Percentiles rank a stretch among this genome's conserved stretches.
These are phyloP conservation scores for Gracilaria gracilis DNA, from an alignment of 23 red algal genomes.

Conservation along the genomic window DNA sequence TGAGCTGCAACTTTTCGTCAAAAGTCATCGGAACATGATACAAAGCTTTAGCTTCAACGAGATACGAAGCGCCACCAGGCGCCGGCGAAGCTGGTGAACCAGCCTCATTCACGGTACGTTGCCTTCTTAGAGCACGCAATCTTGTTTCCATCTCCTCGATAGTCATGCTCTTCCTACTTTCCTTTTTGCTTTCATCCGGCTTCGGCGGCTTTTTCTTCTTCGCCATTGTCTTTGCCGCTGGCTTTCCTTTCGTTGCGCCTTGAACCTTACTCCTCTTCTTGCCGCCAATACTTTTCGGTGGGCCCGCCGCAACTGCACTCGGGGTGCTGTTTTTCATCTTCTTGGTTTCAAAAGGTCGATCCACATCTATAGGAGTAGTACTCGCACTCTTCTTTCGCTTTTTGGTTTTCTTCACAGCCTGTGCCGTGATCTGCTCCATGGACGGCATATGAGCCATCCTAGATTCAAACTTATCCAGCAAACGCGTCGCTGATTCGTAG, in stretches of 20 bases:
- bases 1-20: constrained; percentile 82
- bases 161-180: constrained; percentile 41
- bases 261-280: constrained; percentile 45
- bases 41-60: constrained; percentile 70
- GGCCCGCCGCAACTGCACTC: constrained; percentile 7
- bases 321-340: constrained; percentile 33
- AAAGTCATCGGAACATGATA: constrained; percentile 79
- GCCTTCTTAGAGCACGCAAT: constrained; percentile 46
- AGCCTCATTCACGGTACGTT: constrained; percentile 43
- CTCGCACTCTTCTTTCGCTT: constrained; percentile 58
- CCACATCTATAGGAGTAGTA: background rate
- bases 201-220: constrained; percentile 45
- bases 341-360: constrained; percentile 3
- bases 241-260: constrained; percentile 17
- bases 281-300: background rate
- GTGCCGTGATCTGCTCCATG: constrained; percentile 8
- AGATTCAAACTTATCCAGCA: constrained; percentile 87
- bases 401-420: constrained; percentile 50
- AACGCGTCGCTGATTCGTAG: constrained; percentile 74
- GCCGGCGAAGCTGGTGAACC: constrained; percentile 53
- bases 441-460: constrained; percentile 73
- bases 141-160: constrained; percentile 57
- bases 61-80: constrained; percentile 42
- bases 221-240: constrained; percentile 12
- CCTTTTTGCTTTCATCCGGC: constrained; percentile 32